Evolutionary conservation across 768 basidiomycete genomes (phyloP).

Genomic region (Pleurotus eryngii): DNA sequence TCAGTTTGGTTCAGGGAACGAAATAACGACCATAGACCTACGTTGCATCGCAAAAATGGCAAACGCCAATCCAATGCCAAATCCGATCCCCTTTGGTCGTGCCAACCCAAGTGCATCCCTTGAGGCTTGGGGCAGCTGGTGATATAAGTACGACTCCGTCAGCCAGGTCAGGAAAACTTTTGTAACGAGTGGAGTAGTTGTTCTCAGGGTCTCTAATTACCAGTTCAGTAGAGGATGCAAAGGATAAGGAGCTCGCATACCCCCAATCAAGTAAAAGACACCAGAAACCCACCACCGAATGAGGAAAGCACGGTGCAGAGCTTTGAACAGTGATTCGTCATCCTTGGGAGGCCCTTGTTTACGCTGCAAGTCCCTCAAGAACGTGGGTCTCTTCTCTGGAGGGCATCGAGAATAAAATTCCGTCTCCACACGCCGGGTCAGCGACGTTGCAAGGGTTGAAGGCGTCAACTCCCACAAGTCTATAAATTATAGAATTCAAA

Average conservation of each 20-base stretch:
- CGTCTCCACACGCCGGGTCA: slow-evolving; percentile 36
- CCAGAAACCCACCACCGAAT: slow-evolving; percentile 45
- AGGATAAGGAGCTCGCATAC: slow-evolving; percentile 18
- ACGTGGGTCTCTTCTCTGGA: slow-evolving; percentile 29
- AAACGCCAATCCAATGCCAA: slow-evolving; percentile 58
- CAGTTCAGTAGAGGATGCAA: not conserved
- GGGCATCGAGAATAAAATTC: slow-evolving; percentile 43
- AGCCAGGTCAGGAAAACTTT: slow-evolving; percentile 62
- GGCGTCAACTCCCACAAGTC: slow-evolving; percentile 47
- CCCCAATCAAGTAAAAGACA: slow-evolving; percentile 38
- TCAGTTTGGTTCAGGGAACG: not conserved
- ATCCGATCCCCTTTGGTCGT: slow-evolving; percentile 49
- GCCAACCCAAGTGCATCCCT: slow-evolving; percentile 29
- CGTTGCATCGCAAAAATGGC: slow-evolving; percentile 63
- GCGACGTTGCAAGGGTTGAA: slow-evolving; percentile 24
- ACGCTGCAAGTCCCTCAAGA: slow-evolving; percentile 12
- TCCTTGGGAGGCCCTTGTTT: too few species aligned
- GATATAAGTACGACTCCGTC: slow-evolving; percentile 42
- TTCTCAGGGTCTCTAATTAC: slow-evolving; percentile 40
- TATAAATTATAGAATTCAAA: slow-evolving; percentile 12
- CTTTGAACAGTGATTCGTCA: slow-evolving; percentile 49
- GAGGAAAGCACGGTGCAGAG: slow-evolving; percentile 44
- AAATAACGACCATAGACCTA: slow-evolving; percentile 15
- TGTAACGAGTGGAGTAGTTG: slow-evolving; percentile 53
- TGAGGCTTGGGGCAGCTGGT: slow-evolving; percentile 31